Conservation (phyloP, 1,284 basidiomycete genomes). For the Sanguinoderma infundibulare region DNA sequence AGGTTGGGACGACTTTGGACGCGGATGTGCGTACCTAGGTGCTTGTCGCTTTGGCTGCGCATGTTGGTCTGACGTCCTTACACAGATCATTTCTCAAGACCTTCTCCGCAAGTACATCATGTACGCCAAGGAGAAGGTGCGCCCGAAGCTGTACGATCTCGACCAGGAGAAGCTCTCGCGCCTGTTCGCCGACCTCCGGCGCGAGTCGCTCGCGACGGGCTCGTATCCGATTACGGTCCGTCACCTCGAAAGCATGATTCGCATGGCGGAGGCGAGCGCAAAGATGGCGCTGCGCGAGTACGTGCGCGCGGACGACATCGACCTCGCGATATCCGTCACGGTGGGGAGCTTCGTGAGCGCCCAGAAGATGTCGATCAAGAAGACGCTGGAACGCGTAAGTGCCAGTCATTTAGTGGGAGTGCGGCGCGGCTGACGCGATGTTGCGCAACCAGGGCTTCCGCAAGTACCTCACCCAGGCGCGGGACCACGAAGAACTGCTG, state of each 20-base stretch:
- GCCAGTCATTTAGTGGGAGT: background rate
- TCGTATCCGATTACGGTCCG: conserved; percentile 98
- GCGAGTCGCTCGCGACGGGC: conserved; percentile 95
- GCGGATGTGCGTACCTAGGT: conserved; percentile 76
- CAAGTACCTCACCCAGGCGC: conserved; percentile 94
- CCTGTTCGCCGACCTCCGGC: conserved; percentile 96
- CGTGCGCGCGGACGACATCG: conserved; percentile 95
- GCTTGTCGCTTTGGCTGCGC: background rate
- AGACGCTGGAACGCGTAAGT: conserved; percentile 91
- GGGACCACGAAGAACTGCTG: conserved; percentile 95
- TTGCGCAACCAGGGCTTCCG: conserved; percentile 78
- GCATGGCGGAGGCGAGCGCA: conserved; percentile 98
- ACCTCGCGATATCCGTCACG: conserved; percentile 95
- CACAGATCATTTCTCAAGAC: conserved; percentile 95
- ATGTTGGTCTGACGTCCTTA: background rate
- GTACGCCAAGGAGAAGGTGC: conserved; percentile 94
- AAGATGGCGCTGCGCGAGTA: conserved; percentile 99
- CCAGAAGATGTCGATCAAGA: conserved; percentile 99
- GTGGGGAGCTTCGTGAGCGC: conserved; percentile 95
- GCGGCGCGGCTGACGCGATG: conserved; percentile 11
- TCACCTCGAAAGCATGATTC: conserved; percentile 98
- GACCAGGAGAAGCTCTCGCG: conserved; percentile 95
- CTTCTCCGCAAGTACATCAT: conserved; percentile 99
- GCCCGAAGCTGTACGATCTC: conserved; percentile 91
- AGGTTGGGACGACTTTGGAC: conserved; percentile 88